Percentiles rank a stretch among this genome's conserved stretches.
phyloP scores from a whole-genome alignment of 768 basidiomycete genomes.

The Phanerochaete sordida region DNA sequence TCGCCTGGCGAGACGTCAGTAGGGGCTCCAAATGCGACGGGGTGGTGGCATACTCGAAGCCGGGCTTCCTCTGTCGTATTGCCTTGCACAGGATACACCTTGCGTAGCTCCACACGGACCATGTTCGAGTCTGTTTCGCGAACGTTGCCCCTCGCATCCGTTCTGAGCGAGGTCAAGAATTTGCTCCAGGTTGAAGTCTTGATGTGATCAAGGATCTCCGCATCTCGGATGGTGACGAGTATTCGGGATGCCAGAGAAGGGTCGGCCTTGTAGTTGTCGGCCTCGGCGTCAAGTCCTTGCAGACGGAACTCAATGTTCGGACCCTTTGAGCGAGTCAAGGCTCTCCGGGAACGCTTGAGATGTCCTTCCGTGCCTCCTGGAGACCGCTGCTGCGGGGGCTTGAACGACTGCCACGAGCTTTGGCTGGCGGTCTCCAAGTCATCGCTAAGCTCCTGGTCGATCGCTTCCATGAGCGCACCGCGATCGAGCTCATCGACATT shows the following conservation, averaged over 20 bases:
- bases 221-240: conserved; percentile 61
- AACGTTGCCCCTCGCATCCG: conserved; percentile 83
- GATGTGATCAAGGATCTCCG: conserved; percentile 96
- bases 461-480: conserved; percentile 79
- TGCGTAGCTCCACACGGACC: conserved; percentile 81
- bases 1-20: conserved; percentile 51
- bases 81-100: conserved; percentile 67
- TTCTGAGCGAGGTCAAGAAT: conserved; percentile 82
- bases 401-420: conserved; percentile 89
- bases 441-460: conserved; percentile 85
- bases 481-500: conserved; percentile 74
- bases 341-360: conserved; percentile 20
- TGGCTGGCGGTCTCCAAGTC: conserved; percentile 71
- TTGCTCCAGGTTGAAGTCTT: conserved; percentile 99
- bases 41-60: conserved; percentile 55
- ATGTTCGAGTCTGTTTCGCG: conserved; percentile 92
- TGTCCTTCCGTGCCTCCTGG: conserved; percentile 35
- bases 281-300: conserved; percentile 56
- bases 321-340: conserved; percentile 66
- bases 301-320: conserved; percentile 85
- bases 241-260: conserved; percentile 61
- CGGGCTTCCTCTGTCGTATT: conserved; percentile 72
- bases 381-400: conserved; percentile 38
- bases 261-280: conserved; percentile 60
- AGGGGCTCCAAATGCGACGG: not conserved